Evolutionary conservation across 2,329 filamentous ascomycete genomes (phyloP).

Genomic region (Capronia coronata): DNA sequence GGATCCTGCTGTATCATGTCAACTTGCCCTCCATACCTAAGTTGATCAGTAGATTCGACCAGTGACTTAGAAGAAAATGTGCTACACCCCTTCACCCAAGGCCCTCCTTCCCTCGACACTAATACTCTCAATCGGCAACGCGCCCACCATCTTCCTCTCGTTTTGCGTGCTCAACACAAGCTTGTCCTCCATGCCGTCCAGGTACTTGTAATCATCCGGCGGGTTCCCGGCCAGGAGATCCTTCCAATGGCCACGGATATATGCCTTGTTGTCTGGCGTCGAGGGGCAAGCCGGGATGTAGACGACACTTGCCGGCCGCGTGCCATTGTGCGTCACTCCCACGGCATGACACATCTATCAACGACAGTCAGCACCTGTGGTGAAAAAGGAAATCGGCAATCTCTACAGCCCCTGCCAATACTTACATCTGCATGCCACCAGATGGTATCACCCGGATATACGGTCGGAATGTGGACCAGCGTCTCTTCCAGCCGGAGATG

Average conservation of each 20-base stretch:
- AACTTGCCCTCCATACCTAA: too few species aligned
- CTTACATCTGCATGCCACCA: slow-evolving; percentile 38
- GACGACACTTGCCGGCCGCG: slow-evolving; percentile 33
- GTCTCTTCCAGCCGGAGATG: slow-evolving; percentile 37
- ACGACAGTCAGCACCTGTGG: too few species aligned
- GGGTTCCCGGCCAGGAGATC: slow-evolving; percentile 47
- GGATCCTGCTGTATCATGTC: too few species aligned
- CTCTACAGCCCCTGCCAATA: too few species aligned
- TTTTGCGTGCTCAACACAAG: not conserved
- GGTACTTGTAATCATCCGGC: slow-evolving; percentile 34
- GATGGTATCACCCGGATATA: slow-evolving; percentile 38
- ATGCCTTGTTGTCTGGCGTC: slow-evolving; percentile 30
- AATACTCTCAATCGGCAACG: not conserved
- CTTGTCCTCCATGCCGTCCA: not conserved
- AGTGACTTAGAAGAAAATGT: too few species aligned
- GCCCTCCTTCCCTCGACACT: not conserved
- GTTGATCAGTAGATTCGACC: too few species aligned
- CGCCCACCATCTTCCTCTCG: not conserved
- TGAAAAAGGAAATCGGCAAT: too few species aligned
- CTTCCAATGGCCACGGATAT: slow-evolving; percentile 45
- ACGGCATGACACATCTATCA: slow-evolving; percentile 35
- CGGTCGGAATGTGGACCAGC: slow-evolving; percentile 36
- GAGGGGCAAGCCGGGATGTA: slow-evolving; percentile 37
- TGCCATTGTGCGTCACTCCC: slow-evolving; percentile 36
- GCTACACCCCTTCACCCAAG: not conserved